Percentiles rank a stretch among this genome's conserved stretches.
These are phyloP conservation scores for Quercus robur DNA, from an alignment of 306 rosid species.

Conservation along the genomic window DNA sequence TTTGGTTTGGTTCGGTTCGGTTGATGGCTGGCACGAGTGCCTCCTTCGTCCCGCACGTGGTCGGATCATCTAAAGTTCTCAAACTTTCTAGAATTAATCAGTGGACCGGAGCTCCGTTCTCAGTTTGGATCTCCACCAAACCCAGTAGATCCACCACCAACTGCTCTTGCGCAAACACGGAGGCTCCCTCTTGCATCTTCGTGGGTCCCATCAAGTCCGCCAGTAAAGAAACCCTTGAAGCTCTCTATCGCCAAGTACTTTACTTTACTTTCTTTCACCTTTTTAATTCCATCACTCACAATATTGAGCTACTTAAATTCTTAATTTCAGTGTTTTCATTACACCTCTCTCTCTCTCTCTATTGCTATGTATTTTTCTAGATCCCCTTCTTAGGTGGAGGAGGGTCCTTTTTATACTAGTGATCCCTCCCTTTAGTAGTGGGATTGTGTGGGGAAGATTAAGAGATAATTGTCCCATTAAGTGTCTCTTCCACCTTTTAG, in stretches of 20 bases:
- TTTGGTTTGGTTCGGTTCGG: background rate
- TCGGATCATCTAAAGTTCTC: slow-evolving; percentile 28
- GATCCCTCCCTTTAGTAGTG: too few species aligned
- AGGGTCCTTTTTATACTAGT: too few species aligned
- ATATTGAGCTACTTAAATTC: background rate
- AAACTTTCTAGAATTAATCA: slow-evolving; percentile 35
- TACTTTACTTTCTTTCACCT: background rate
- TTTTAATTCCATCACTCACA: background rate
- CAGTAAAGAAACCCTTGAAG: slow-evolving; percentile 79
- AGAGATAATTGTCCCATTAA: too few species aligned
- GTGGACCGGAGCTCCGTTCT: slow-evolving; percentile 21
- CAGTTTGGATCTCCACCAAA: slow-evolving; percentile 46
- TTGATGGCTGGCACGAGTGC: slow-evolving; percentile 63
- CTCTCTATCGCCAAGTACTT: slow-evolving; percentile 68
- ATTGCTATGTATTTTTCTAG: too few species aligned
- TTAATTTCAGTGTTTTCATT: too few species aligned
- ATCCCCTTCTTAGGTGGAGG: too few species aligned
- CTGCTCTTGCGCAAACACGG: slow-evolving; percentile 8
- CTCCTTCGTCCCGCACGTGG: slow-evolving; percentile 34
- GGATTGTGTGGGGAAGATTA: too few species aligned
- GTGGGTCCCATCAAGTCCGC: slow-evolving; percentile 85
- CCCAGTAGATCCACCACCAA: slow-evolving; percentile 26
- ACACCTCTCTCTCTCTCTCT: too few species aligned
- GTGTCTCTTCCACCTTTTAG: too few species aligned
- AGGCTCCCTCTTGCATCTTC: slow-evolving; percentile 62